A percentile compares a stretch with the other conserved stretches of the same genome.
These are phyloP conservation scores for Inga oerstediana DNA, from an alignment of 306 rosid genomes.

Conservation along the genomic window DNA sequence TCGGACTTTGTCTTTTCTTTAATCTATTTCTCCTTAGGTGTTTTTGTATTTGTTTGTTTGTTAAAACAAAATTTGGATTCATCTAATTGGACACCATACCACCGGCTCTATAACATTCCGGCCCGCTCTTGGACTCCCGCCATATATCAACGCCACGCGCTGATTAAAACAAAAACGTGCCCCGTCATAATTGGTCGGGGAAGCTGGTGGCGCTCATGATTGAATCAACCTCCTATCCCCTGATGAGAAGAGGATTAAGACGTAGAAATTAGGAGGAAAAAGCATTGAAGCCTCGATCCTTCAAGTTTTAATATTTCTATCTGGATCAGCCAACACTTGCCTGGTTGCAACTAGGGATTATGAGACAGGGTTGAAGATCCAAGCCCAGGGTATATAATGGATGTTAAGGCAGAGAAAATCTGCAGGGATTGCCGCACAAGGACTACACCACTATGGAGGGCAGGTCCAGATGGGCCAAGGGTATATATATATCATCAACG, in stretches of 20 bases:
- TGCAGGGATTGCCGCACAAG: constrained; percentile 40
- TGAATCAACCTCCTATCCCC: not conserved
- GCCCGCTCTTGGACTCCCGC: not conserved
- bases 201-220: not conserved
- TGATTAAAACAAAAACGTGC: not conserved
- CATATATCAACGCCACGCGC: not conserved
- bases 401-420: constrained; percentile 1
- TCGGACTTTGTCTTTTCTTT: not conserved
- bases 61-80: not conserved
- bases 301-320: not conserved
- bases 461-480: constrained; percentile 51
- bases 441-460: constrained; percentile 48
- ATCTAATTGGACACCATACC: not conserved
- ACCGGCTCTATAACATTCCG: not conserved
- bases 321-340: no score
- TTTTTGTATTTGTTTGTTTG: not conserved
- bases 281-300: not conserved
- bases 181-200: not conserved
- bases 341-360: not conserved
- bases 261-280: not conserved
- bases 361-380: not conserved
- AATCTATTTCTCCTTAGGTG: not conserved
- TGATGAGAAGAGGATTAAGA: not conserved
- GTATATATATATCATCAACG: constrained; percentile 6
- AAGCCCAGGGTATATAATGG: constrained; percentile 8